Evolutionary conservation across 805 yeast species (phyloP), one percentile per base, ranked within the genome.

Genomic region (Saccharomyces mikatae): DNA sequence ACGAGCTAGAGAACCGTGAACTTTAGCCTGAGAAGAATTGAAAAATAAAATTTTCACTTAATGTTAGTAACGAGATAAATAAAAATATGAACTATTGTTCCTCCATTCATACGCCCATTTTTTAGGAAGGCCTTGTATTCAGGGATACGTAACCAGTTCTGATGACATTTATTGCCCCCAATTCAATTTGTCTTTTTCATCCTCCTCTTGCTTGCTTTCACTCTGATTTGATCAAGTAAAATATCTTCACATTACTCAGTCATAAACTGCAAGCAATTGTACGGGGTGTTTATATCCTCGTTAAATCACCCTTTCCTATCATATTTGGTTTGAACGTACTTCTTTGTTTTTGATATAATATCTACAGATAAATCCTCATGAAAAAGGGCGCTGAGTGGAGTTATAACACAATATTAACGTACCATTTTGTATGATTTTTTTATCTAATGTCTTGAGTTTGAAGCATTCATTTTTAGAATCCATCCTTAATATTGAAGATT

Each of bases 1-100:
- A 90, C 98, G 97, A 84, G 99, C 96, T 86, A 94, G 87, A 81
- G 98, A 91, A 81, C 99, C 99, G 96, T 94, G 99, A 84, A 91
- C 98, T 89, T 94, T 94, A 83, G 96, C 99, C 99, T 88, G 24
- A 17, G 10, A 14, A 31, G 17, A 31, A 31, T 14, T 14, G 17
- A 13, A 31, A 31, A 31, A 1, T 13, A 14, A 13, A 31, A 31
- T 31, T 31, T 31, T 31, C 17, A 14, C 14, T 31, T 31, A 4
- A 31, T 31, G 36, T 31, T 31, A 31, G 36, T 31, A 31, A 31
- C 4, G 17, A 14, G 36, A 14, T 31, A 4, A 24, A 14, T 31
- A 5, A 6, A 31, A 14, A 31, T 13, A 10, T 31, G 5, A 14
- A 14, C 11, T 9, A 29, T 29, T 10, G 17, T 31, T 31, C 13